Evolutionary conservation across 768 basidiomycete species (phyloP).

Genomic region (Hebeloma cylindrosporum): DNA sequence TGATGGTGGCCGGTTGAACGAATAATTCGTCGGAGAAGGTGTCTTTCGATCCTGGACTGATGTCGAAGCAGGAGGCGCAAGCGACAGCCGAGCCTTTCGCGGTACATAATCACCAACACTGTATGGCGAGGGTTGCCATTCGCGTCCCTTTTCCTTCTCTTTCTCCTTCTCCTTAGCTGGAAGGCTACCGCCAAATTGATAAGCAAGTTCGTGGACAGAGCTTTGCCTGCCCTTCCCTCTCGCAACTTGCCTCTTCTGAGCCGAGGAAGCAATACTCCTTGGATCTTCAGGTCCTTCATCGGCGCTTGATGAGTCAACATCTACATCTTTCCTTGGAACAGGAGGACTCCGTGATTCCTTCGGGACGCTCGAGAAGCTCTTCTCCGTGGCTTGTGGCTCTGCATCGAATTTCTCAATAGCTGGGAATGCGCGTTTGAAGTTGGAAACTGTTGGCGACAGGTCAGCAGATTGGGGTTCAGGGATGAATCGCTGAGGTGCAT

Average conservation of each 20-base stretch:
- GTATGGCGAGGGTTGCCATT: conserved; percentile 4
- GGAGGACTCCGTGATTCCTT: conserved; percentile 55
- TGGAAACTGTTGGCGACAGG: conserved; percentile 39
- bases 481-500: conserved; percentile 20
- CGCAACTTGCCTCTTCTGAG: conserved; percentile 27
- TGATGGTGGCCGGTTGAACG: conserved; percentile 7
- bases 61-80: conserved; percentile 1
- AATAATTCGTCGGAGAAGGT: conserved; percentile 18
- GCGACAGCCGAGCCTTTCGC: conserved; percentile 9
- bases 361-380: conserved; percentile 17
- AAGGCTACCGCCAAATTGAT: conserved; percentile 68
- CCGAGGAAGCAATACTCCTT: conserved; percentile 25
- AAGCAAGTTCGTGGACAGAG: conserved; percentile 82
- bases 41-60: conserved; percentile 13
- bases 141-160: conserved; percentile 13
- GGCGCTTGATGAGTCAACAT: conserved; percentile 53
- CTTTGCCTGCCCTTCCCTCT: conserved; percentile 64
- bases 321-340: conserved; percentile 22
- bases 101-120: conserved; percentile 19
- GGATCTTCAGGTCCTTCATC: conserved; percentile 58
- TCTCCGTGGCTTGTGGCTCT: conserved; percentile 13
- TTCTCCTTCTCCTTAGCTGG: conserved; percentile 42
- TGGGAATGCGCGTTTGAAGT: conserved; percentile 38
- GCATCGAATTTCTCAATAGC: conserved; percentile 30
- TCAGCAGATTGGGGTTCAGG: conserved; percentile 20